Base-by-base conservation (phyloP, 805 yeast genomes). In the Ogataea pilisensis region DNA sequence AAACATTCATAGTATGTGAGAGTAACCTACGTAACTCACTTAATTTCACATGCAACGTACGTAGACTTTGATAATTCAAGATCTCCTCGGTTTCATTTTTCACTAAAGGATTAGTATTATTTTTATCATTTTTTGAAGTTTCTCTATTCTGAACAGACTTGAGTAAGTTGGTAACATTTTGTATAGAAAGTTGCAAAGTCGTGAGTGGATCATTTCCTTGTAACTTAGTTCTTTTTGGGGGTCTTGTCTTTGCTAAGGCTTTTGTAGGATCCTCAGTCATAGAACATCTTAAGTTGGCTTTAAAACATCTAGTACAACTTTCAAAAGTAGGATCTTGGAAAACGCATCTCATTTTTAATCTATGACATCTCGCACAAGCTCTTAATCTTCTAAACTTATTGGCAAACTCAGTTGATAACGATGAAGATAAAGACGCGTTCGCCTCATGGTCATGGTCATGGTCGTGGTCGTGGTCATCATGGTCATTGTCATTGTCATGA, bases 281-380 rank as follows among this genome's bases (percentile, higher is more conserved):
- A 4, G 80, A 74, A 49, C 80, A 75, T 39, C 58, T 59, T 18
- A 74, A 64, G 2, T 66, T 68, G 5, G 71, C 63, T 20, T 65
- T 58, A 42, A 58, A 65, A 50, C 80, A 76, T 38, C 78, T 49
- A 29, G 64, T 63, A 54, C 81, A 76, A 14, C 73, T 53, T 25
- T 55, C 57, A 46, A 58, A 65, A 14, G 55, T 46, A 2, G 78
- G 78, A 45, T 72, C 71, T 25, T 71, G 72, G 51, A 67, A 76
- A 3, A 69, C 66, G 55, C 81, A 76, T 49, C 73, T 64, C 72
- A 72, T 71, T 49, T 75, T 75, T 17, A 75, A 59, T 22, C 80
- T 52, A 43, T 73, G 75, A 46, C 81, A 76, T 43, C 81, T 56
- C 4, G 80, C 80, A 59, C 81, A 76, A 1, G 80, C 79, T 37